Conservation (phyloP, 2,329 filamentous ascomycete genomes). For the Coniochaeta ligniaria region DNA sequence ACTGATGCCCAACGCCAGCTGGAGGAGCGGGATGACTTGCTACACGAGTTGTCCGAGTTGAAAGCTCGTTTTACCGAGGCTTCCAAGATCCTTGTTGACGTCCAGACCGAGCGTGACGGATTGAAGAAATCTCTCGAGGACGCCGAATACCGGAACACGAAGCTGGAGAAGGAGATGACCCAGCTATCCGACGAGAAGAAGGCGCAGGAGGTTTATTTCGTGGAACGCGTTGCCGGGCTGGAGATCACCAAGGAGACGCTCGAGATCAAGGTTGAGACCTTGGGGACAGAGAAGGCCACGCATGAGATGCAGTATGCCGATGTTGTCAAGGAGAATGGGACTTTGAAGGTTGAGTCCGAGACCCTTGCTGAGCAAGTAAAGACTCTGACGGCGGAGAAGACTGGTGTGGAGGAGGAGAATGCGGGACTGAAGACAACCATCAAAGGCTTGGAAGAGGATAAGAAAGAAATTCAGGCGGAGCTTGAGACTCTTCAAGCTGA, state of each 20-base stretch:
- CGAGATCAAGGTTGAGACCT: background rate
- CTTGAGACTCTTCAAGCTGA: constrained; percentile 17
- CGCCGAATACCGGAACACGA: background rate
- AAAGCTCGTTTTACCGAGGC: constrained; percentile 21
- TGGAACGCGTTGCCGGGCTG: background rate
- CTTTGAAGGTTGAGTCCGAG: background rate
- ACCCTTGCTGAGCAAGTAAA: constrained; percentile 8
- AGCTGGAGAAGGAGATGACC: background rate
- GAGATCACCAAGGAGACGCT: constrained; percentile 1
- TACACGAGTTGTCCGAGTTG: constrained; percentile 12
- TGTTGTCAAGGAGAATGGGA: constrained; percentile 1
- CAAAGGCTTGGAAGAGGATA: constrained; percentile 18
- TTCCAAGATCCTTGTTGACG: constrained; percentile 19
- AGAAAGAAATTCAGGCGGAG: constrained; percentile 18
- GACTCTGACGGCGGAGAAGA: constrained; percentile 14
- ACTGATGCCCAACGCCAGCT: background rate
- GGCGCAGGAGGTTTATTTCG: background rate
- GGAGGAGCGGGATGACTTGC: constrained; percentile 1
- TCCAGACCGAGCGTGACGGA: background rate
- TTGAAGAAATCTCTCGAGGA: background rate
- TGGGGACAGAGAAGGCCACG: constrained; percentile 22
- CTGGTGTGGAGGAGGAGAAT: constrained; percentile 5
- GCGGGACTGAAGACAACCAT: constrained; percentile 8
- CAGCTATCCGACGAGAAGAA: background rate
- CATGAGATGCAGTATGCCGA: constrained; percentile 17